Percentiles rank a stretch among this genome's conserved stretches.
phyloP scores from a whole-genome alignment of 345 rosid species.

The Aquilaria sinensis region DNA sequence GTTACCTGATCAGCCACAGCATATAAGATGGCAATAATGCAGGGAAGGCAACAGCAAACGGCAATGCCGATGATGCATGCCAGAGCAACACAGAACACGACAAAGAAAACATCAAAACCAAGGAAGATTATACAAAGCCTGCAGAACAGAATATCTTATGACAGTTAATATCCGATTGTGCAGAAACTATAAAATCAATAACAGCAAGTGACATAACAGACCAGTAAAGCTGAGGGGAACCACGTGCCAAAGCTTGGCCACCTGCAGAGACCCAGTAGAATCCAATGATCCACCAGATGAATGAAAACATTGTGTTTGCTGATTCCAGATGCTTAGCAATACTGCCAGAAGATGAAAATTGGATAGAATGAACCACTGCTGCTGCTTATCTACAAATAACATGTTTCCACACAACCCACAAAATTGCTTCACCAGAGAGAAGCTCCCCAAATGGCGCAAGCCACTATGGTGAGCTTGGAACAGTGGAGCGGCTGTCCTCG shows the following conservation, averaged over 20 bases:
- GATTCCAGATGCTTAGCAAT: slow-evolving; percentile 91
- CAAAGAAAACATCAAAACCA: slow-evolving; percentile 96
- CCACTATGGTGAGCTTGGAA: no score
- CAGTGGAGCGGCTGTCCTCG: no score
- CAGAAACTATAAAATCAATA: slow-evolving; percentile 5
- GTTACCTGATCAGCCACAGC: slow-evolving; percentile 94
- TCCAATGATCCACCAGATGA: slow-evolving; percentile 99
- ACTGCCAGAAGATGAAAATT: slow-evolving; percentile 28
- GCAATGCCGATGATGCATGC: slow-evolving; percentile 96
- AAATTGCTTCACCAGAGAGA: no score
- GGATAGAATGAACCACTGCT: slow-evolving; percentile 6
- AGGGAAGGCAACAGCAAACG: slow-evolving; percentile 98
- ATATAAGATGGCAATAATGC: slow-evolving; percentile 91
- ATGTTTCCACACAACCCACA: no score
- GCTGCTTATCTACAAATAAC: no score
- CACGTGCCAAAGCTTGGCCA: slow-evolving; percentile 61
- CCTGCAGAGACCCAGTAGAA: slow-evolving; percentile 98
- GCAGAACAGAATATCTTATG: slow-evolving; percentile 23
- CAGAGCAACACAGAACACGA: slow-evolving; percentile 88
- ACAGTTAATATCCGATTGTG: slow-evolving; percentile 14
- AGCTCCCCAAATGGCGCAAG: no score
- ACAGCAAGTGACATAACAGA: slow-evolving; percentile 22
- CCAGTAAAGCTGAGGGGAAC: slow-evolving; percentile 90
- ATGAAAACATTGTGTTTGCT: slow-evolving; percentile 96
- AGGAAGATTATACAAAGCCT: slow-evolving; percentile 93